phyloP scores from a whole-genome alignment of 1,284 basidiomycete genomes.

The Moesziomyces parantarcticus region DNA sequence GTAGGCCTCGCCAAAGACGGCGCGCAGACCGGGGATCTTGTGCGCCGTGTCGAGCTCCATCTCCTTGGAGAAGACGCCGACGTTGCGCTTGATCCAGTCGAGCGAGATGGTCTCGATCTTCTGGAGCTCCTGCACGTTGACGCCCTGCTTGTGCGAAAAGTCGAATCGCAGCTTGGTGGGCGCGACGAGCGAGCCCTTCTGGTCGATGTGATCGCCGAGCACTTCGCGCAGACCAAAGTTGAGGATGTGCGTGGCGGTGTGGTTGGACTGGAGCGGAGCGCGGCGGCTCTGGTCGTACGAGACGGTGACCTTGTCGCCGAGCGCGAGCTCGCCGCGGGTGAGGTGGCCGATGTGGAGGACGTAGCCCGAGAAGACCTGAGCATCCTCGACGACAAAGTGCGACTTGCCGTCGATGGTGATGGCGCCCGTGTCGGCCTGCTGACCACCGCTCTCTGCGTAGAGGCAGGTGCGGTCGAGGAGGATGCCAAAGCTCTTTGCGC shows the following conservation, averaged over 20 bases:
- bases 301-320: constrained; percentile 78
- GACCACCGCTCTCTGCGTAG: constrained; percentile 96
- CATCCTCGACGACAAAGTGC: constrained; percentile 92
- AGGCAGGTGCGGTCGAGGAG: constrained; percentile 95
- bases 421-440: constrained; percentile 95
- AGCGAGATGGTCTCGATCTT: constrained; percentile 86
- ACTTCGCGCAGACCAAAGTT: constrained; percentile 92
- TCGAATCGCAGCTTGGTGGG: constrained; percentile 96
- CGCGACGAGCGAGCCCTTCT: constrained; percentile 96
- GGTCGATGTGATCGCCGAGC: constrained; percentile 95
- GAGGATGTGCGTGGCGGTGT: constrained; percentile 98
- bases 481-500: constrained; percentile 79
- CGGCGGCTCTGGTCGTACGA: constrained; percentile 83
- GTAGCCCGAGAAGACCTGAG: constrained; percentile 86
- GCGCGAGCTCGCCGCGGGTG: constrained; percentile 78
- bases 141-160: constrained; percentile 93
- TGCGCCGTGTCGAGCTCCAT: constrained; percentile 82
- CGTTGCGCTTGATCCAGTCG: constrained; percentile 90
- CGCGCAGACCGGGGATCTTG: constrained; percentile 90
- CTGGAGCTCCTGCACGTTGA: constrained; percentile 78
- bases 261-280: constrained; percentile 95
- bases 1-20: constrained; percentile 97
- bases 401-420: constrained; percentile 90
- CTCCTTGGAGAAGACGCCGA: constrained; percentile 88
- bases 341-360: constrained; percentile 88